A percentile compares a stretch with the other conserved stretches of the same genome.
These are phyloP conservation scores for Cryphonectria nitschkei DNA, from an alignment of 2,329 filamentous ascomycete species.

Conservation along the genomic window DNA sequence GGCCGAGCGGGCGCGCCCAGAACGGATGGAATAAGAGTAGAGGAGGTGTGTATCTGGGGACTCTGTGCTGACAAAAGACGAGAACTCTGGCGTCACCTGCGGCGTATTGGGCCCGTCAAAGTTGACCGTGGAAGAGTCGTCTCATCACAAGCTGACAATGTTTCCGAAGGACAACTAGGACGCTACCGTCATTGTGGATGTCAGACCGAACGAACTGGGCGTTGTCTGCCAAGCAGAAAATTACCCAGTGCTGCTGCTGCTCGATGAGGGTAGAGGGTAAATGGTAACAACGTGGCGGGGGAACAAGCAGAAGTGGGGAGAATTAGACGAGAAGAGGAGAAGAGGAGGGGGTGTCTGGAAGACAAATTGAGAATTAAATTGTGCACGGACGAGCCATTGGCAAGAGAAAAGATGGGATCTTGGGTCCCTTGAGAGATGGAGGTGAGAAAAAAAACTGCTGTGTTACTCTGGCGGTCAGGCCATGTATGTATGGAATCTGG, in stretches of 20 bases:
- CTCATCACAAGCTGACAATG: neutral
- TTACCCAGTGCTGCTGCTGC: neutral
- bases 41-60: slow-evolving; percentile 8
- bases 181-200: neutral
- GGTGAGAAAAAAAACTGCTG: slow-evolving; percentile 2
- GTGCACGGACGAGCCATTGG: slow-evolving; percentile 7
- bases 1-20: slow-evolving; percentile 14
- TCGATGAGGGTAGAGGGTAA: neutral
- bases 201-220: neutral
- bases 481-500: slow-evolving; percentile 10
- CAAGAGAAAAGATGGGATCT: neutral
- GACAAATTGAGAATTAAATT: neutral
- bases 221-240: neutral
- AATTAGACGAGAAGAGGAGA: neutral
- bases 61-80: slow-evolving; percentile 13
- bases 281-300: neutral
- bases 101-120: neutral
- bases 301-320: neutral
- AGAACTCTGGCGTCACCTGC: slow-evolving; percentile 10
- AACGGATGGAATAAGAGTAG: slow-evolving; percentile 14
- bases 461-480: slow-evolving; percentile 8
- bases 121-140: neutral
- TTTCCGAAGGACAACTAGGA: neutral
- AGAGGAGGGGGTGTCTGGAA: neutral
- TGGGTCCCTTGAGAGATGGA: neutral